Conservation (phyloP, 345 rosid species). For the Salix caprea region DNA sequence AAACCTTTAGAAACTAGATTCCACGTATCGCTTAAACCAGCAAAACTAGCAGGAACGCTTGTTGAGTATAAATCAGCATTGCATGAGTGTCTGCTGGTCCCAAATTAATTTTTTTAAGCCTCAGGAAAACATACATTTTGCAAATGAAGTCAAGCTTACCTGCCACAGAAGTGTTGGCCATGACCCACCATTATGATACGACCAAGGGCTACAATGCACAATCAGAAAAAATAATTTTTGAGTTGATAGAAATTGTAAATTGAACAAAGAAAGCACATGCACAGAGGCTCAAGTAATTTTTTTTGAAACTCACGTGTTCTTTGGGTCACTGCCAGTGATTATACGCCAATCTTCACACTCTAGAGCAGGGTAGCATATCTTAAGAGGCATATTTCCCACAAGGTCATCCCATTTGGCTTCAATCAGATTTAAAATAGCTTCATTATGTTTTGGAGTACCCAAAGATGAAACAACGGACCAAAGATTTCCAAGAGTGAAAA, state of each 20-base stretch:
- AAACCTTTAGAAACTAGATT: not conserved
- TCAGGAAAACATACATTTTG: not conserved
- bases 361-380: constrained; percentile 87
- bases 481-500: constrained; percentile 36
- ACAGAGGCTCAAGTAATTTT: not conserved
- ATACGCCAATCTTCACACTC: constrained; percentile 93
- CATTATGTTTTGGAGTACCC: constrained; percentile 32
- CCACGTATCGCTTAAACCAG: not conserved
- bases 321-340: constrained; percentile 93
- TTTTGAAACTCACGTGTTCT: constrained; percentile 63
- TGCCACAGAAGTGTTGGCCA: constrained; percentile 99
- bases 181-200: constrained; percentile 97
- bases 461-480: constrained; percentile 33
- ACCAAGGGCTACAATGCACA: constrained; percentile 75
- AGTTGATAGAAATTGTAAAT: not conserved
- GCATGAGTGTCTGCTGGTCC: not conserved
- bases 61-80: not conserved
- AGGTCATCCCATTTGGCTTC: constrained; percentile 35
- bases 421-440: constrained; percentile 27
- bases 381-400: constrained; percentile 43
- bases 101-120: not conserved
- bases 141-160: constrained; percentile 37
- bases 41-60: not conserved
- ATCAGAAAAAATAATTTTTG: constrained; percentile 3
- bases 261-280: not conserved